These are phyloP conservation scores for Cavenderia fasciculata DNA, from an alignment of 78 protist genomes.

Conservation along the genomic window DNA sequence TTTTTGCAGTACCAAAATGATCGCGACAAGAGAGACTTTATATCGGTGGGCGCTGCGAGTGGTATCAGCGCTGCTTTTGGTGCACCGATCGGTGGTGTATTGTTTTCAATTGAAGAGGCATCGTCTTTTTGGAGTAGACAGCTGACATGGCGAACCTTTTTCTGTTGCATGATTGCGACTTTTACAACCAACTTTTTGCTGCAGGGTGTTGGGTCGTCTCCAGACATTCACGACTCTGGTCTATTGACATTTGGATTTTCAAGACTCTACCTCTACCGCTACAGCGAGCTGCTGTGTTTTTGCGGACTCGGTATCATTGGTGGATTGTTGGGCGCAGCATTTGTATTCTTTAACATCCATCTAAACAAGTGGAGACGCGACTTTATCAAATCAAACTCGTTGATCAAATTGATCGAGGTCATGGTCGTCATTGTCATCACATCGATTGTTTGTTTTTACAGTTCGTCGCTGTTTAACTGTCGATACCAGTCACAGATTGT, in stretches of 20 bases:
- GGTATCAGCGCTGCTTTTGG: constrained; percentile 97
- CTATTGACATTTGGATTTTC: constrained; percentile 84
- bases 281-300: constrained; percentile 60
- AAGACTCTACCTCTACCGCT: constrained; percentile 51
- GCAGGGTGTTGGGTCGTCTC: constrained; percentile 54
- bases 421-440: constrained; percentile 20
- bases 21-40: constrained; percentile 88
- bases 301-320: constrained; percentile 70
- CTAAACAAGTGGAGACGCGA: constrained; percentile 81
- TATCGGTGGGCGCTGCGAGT: constrained; percentile 94
- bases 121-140: constrained; percentile 85
- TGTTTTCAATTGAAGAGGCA: constrained; percentile 94
- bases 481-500: constrained; percentile 51
- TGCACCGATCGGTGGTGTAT: constrained; percentile 96
- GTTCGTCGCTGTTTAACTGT: constrained; percentile 44
- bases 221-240: constrained; percentile 83
- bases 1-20: constrained; percentile 85
- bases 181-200: constrained; percentile 62
- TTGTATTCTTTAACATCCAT: constrained; percentile 76
- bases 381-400: not conserved
- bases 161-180: constrained; percentile 86
- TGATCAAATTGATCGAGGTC: constrained; percentile 19
- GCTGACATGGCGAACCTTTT: constrained; percentile 94
- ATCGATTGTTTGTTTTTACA: constrained; percentile 47
- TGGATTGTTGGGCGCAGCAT: constrained; percentile 58